Evolutionary conservation across 164 flowering plant genomes (phyloP).

Genomic region (Vitis riparia): DNA sequence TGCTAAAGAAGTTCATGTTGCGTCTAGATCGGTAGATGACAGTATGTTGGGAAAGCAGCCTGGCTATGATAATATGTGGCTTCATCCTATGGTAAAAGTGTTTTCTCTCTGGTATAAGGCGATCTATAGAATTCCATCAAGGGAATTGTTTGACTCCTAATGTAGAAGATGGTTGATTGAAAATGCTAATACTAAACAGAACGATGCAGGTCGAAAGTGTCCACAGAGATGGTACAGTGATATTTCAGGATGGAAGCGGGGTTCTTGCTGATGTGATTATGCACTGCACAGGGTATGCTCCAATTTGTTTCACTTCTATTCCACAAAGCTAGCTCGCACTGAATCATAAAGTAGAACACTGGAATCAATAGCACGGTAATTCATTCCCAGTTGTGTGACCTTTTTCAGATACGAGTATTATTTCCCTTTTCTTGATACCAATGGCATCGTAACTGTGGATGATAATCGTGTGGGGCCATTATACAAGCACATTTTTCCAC

Average conservation of each 20-base stretch:
- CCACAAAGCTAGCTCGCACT: not conserved
- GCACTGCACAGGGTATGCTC: conserved; percentile 77
- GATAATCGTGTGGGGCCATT: conserved; percentile 86
- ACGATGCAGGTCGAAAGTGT: conserved; percentile 56
- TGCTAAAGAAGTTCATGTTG: conserved; percentile 85
- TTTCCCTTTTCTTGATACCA: conserved; percentile 77
- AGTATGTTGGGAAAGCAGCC: conserved; percentile 35
- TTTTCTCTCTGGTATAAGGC: not conserved
- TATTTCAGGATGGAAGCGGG: conserved; percentile 49
- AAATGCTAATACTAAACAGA: conserved; percentile 18
- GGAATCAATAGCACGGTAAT: not conserved
- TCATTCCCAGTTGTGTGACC: not conserved
- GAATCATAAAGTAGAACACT: not conserved
- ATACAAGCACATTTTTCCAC: conserved; percentile 86
- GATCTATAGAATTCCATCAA: conserved; percentile 3
- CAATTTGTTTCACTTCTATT: not conserved
- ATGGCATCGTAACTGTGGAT: conserved; percentile 61
- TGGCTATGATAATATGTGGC: conserved; percentile 72
- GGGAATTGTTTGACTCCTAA: not conserved
- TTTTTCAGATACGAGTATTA: conserved; percentile 72
- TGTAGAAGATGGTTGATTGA: conserved; percentile 1
- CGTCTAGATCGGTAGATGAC: conserved; percentile 48
- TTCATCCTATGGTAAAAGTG: conserved; percentile 73
- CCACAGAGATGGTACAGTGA: conserved; percentile 53
- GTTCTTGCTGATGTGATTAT: conserved; percentile 55